Conservation (phyloP, 2,329 filamentous ascomycete genomes). For the Kalaharituber pfeilii region DNA sequence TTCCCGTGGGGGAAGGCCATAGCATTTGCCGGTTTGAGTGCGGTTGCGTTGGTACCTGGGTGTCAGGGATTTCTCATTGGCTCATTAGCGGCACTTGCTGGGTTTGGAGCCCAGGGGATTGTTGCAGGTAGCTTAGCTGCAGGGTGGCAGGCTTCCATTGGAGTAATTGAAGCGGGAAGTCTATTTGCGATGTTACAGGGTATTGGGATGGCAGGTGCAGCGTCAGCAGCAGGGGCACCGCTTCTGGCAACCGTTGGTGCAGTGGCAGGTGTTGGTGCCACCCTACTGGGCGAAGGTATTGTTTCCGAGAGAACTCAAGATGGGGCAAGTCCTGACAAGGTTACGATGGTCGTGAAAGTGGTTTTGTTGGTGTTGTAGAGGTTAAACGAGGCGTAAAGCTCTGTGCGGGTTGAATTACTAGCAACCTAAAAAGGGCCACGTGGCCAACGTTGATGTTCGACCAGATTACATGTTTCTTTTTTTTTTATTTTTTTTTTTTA, state of each 20-base stretch:
- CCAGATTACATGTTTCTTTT: too few relatives aligned
- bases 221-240: conserved; percentile 24
- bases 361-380: too few relatives aligned
- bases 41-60: background rate
- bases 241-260: background rate
- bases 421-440: too few relatives aligned
- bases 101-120: background rate
- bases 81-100: background rate
- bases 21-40: background rate
- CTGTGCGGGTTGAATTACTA: too few relatives aligned
- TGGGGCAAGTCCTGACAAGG: too few relatives aligned
- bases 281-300: too few relatives aligned
- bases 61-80: background rate
- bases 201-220: background rate
- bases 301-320: too few relatives aligned
- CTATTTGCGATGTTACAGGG: conserved; percentile 6
- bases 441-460: too few relatives aligned
- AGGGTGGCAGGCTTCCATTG: conserved; percentile 6
- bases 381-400: too few relatives aligned
- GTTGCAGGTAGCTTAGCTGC: conserved; percentile 5
- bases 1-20: background rate
- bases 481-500: too few relatives aligned
- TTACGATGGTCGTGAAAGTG: too few relatives aligned
- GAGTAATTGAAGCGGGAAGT: conserved; percentile 2
- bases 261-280: background rate